Conservation (phyloP, 2,329 filamentous ascomycete genomes). For the Beauveria scarabaeidicola region DNA sequence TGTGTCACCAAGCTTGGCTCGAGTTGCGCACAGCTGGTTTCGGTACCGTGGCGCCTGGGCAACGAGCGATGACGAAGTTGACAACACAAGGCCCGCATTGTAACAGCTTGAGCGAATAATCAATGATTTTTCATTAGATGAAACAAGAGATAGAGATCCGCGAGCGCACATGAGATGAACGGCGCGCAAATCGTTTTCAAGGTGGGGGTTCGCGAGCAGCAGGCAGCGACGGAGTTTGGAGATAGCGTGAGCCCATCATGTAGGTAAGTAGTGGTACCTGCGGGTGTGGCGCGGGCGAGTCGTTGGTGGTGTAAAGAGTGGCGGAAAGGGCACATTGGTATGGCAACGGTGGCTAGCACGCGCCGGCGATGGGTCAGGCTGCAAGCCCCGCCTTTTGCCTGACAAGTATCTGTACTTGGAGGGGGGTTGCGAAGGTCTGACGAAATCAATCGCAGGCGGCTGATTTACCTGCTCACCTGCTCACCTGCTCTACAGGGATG, state of each 20-base stretch:
- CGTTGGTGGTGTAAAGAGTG: neutral
- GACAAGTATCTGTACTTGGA: conserved; percentile 3
- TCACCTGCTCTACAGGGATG: neutral
- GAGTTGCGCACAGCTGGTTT: neutral
- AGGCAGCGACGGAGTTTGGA: neutral
- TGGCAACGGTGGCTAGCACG: conserved; percentile 6
- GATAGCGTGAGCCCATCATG: neutral
- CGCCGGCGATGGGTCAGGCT: neutral
- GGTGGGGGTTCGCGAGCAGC: neutral
- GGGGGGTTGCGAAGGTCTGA: neutral
- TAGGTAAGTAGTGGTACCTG: neutral
- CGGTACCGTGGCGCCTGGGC: neutral
- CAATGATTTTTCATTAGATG: neutral
- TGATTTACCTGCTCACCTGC: neutral
- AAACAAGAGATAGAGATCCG: neutral
- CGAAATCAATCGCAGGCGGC: neutral
- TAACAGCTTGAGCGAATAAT: neutral
- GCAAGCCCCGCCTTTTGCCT: neutral
- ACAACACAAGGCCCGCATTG: neutral
- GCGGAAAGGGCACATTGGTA: conserved; percentile 1
- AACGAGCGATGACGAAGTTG: neutral
- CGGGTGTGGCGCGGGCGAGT: neutral
- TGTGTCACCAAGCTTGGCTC: neutral
- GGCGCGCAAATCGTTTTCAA: neutral
- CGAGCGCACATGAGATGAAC: neutral